Percentiles rank a stretch among this genome's conserved stretches.
These are phyloP conservation scores for Bryoerythrophyllum caledonicum DNA, from an alignment of 225 moss, liverwort and hornwort genomes.

Conservation along the genomic window DNA sequence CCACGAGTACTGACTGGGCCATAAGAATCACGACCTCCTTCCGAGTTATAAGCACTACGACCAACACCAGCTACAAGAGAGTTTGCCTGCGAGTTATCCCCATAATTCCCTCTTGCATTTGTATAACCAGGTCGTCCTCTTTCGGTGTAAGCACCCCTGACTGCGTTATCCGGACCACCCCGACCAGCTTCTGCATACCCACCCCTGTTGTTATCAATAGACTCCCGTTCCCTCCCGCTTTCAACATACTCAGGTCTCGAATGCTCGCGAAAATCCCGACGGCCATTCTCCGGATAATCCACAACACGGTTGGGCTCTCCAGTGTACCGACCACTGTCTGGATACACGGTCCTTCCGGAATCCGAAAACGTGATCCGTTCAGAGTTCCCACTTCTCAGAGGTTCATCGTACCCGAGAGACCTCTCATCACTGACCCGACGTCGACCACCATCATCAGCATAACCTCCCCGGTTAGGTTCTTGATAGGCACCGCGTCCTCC, in stretches of 20 bases:
- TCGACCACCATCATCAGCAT: conserved; percentile 46
- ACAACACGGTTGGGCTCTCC: conserved; percentile 47
- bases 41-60: conserved; percentile 34
- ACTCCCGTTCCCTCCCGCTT: conserved; percentile 44
- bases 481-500: conserved; percentile 47
- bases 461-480: conserved; percentile 43
- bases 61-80: conserved; percentile 26
- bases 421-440: conserved; percentile 58
- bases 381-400: conserved; percentile 54
- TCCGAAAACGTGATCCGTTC: conserved; percentile 74
- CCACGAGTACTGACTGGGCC: conserved; percentile 40
- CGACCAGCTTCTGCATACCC: conserved; percentile 40
- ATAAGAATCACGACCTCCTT: conserved; percentile 47
- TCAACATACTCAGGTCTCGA: conserved; percentile 42
- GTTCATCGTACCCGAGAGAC: conserved; percentile 56
- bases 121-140: conserved; percentile 39
- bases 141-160: conserved; percentile 41
- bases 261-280: conserved; percentile 50
- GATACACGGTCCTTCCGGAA: conserved; percentile 54
- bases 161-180: conserved; percentile 21
- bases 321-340: conserved; percentile 47
- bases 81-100: conserved; percentile 34
- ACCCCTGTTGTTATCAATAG: conserved; percentile 41
- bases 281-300: conserved; percentile 50
- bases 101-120: conserved; percentile 34